A percentile compares a stretch with the other conserved stretches of the same genome.
phyloP scores from a whole-genome alignment of 192 early-diverging fungal species.

The Coemansia sp. region DNA sequence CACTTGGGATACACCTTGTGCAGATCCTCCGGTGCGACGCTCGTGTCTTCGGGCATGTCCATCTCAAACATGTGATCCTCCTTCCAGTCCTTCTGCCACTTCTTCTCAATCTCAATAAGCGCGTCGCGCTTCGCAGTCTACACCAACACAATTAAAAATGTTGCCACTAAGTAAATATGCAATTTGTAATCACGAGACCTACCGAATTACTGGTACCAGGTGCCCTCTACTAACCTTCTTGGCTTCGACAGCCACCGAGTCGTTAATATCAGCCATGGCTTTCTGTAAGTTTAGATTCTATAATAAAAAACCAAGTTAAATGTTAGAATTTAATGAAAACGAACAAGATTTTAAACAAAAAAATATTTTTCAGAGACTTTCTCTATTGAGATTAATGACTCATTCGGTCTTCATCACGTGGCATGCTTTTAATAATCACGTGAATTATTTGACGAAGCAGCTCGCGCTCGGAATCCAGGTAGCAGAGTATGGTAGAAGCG shows the following conservation, averaged over 20 bases:
- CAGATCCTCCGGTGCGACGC: conserved; percentile 51
- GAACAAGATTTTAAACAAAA: too few species aligned
- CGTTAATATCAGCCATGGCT: conserved; percentile 6
- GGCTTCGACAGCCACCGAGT: conserved; percentile 1
- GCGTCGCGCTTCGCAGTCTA: conserved; percentile 77
- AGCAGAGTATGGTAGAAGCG: background rate
- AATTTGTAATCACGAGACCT: too few species aligned
- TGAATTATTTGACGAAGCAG: background rate
- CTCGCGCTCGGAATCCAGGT: background rate
- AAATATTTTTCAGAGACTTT: too few species aligned
- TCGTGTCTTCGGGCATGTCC: conserved; percentile 69
- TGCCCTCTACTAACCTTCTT: conserved; percentile 6
- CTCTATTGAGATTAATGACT: too few species aligned
- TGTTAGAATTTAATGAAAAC: too few species aligned
- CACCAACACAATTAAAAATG: background rate
- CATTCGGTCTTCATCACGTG: conserved; percentile 1
- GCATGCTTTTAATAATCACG: background rate
- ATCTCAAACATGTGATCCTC: conserved; percentile 74
- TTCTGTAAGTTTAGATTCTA: background rate
- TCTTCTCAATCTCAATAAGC: conserved; percentile 70
- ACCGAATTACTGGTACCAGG: too few species aligned
- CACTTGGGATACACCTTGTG: conserved; percentile 80
- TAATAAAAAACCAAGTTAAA: too few species aligned
- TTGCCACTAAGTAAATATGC: background rate
- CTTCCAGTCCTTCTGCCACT: conserved; percentile 80